Conservation (phyloP, 2,329 filamentous ascomycete species). For the Dactylellina leptospora region DNA sequence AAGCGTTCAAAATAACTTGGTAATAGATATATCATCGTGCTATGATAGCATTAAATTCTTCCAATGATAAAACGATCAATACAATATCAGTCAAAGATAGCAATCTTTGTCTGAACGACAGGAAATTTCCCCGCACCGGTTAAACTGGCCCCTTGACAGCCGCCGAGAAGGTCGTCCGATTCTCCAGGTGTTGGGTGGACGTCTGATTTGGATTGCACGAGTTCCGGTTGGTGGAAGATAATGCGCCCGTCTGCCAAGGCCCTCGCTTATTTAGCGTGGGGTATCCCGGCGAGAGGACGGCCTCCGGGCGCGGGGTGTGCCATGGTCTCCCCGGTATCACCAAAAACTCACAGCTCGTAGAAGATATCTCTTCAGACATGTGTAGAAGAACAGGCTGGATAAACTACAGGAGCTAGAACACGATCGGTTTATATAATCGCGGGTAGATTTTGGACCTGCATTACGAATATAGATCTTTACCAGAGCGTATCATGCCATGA, state of each 20-base stretch:
- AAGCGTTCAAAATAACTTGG: neutral
- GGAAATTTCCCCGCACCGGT: slow-evolving; percentile 51
- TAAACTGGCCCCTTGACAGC: slow-evolving; percentile 39
- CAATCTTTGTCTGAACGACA: slow-evolving; percentile 1
- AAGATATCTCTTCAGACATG: neutral
- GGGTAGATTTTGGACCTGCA: no score
- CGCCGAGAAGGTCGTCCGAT: slow-evolving; percentile 37
- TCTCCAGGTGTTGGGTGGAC: slow-evolving; percentile 19
- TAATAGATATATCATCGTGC: no score
- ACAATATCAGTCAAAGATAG: neutral
- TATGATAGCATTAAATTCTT: slow-evolving; percentile 2
- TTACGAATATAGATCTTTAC: no score
- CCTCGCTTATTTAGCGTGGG: slow-evolving; percentile 48
- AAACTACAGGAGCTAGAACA: no score
- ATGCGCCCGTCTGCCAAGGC: slow-evolving; percentile 30
- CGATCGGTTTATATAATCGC: no score
- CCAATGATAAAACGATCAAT: neutral
- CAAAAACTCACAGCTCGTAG: neutral
- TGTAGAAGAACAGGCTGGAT: neutral
- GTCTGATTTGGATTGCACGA: slow-evolving; percentile 11
- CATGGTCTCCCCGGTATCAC: neutral
- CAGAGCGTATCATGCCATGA: no score
- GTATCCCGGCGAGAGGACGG: slow-evolving; percentile 41
- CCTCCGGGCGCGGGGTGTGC: slow-evolving; percentile 49
- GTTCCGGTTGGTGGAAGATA: slow-evolving; percentile 52